phyloP scores from a whole-genome alignment of 768 basidiomycete species.

The Collybia sp. region DNA sequence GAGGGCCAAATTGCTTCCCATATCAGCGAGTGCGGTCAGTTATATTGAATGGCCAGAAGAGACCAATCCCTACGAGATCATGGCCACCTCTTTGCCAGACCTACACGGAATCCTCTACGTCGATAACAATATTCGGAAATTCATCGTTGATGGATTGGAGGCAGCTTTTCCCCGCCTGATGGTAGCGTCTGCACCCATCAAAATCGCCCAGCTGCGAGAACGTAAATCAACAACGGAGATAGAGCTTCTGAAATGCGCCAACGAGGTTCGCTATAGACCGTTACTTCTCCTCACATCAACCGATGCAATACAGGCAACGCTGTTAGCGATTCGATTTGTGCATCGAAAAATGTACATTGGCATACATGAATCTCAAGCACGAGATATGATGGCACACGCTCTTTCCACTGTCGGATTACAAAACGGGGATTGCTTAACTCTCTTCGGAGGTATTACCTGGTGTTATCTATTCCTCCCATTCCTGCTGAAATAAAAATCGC shows the following conservation, averaged over 20 bases:
- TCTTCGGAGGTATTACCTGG: constrained; percentile 83
- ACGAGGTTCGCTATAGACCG: constrained; percentile 53
- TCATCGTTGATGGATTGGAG: constrained; percentile 61
- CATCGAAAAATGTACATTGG: constrained; percentile 59
- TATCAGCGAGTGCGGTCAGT: constrained; percentile 42
- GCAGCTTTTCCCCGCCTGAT: constrained; percentile 29
- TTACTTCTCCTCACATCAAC: not conserved
- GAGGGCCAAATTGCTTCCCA: constrained; percentile 54
- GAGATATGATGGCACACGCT: constrained; percentile 49
- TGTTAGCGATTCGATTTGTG: constrained; percentile 68
- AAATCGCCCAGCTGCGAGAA: constrained; percentile 62
- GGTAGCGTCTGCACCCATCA: constrained; percentile 46
- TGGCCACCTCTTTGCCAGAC: constrained; percentile 13
- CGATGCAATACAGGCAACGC: constrained; percentile 54
- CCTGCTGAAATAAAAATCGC: not conserved
- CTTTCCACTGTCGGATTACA: constrained; percentile 55
- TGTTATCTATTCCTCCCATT: constrained; percentile 5
- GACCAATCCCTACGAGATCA: constrained; percentile 50
- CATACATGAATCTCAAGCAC: constrained; percentile 71
- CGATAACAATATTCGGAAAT: constrained; percentile 56
- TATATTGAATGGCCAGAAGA: constrained; percentile 67
- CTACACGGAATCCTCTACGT: constrained; percentile 43
- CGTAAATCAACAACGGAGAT: constrained; percentile 72
- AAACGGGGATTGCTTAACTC: constrained; percentile 55
- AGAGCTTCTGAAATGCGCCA: constrained; percentile 68